Percentiles rank a stretch among this genome's conserved stretches.
These are phyloP conservation scores for Skeletonema menzelii DNA, from an alignment of 108 stramenopile genomes.

Conservation along the genomic window DNA sequence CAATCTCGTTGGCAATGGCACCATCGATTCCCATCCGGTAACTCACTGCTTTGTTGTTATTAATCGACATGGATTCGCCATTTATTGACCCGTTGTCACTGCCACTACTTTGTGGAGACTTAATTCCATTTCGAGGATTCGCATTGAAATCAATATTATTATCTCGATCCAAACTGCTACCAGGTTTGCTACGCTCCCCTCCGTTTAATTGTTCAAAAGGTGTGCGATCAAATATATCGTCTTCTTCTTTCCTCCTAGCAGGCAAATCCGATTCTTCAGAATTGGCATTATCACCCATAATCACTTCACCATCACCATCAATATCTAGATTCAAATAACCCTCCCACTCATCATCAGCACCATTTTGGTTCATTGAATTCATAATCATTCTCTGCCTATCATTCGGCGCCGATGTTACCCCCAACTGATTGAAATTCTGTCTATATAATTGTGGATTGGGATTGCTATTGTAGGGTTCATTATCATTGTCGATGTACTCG, in stretches of 20 bases:
- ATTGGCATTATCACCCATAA: not conserved
- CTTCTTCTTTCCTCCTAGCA: not conserved
- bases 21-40: not conserved
- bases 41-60: not conserved
- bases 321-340: not conserved
- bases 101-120: not conserved
- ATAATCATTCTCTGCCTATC: slow-evolving; percentile 1
- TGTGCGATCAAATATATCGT: not conserved
- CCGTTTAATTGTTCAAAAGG: not conserved
- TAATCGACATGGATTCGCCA: not conserved
- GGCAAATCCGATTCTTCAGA: not conserved
- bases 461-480: not conserved
- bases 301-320: not conserved
- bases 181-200: not conserved
- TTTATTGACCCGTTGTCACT: not conserved
- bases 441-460: slow-evolving; percentile 1
- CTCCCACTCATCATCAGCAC: not conserved
- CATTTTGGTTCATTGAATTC: not conserved
- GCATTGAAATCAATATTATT: not conserved
- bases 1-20: not conserved
- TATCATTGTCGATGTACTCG: not conserved
- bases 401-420: not conserved
- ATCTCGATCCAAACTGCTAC: not conserved
- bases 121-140: not conserved
- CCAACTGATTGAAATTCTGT: not conserved